Conservation (phyloP, 805 yeast genomes). For the Zygoascus tannicola region DNA sequence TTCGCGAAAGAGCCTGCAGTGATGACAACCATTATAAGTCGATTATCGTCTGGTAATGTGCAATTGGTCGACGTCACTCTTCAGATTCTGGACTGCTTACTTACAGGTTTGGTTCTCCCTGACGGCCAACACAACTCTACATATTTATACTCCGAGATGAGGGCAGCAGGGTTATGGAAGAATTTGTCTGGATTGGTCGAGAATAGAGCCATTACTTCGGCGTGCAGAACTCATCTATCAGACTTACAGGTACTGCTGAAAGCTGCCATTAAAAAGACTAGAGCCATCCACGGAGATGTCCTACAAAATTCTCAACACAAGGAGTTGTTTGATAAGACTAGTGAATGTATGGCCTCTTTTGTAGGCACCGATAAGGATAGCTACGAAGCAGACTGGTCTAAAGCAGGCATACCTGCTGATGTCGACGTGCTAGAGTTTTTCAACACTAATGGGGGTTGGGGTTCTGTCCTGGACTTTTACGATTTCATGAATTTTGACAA, state of each 20-base stretch:
- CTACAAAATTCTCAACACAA: conserved; percentile 4
- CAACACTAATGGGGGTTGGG: conserved; percentile 14
- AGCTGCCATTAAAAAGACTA: conserved; percentile 14
- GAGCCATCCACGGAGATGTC: conserved; percentile 8
- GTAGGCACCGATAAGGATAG: conserved; percentile 14
- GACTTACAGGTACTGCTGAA: conserved; percentile 20
- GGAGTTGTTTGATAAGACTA: conserved; percentile 10
- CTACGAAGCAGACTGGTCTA: conserved; percentile 13
- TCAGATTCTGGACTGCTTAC: conserved; percentile 13
- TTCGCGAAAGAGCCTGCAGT: conserved; percentile 10
- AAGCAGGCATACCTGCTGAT: conserved; percentile 15
- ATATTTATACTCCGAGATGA: conserved; percentile 14
- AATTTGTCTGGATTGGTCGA: conserved; percentile 16
- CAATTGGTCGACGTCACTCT: conserved; percentile 13
- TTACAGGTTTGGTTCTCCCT: conserved; percentile 15
- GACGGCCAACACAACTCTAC: conserved; percentile 5
- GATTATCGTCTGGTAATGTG: conserved; percentile 10
- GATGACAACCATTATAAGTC: conserved; percentile 11
- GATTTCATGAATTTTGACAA: conserved; percentile 18
- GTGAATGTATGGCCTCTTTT: conserved; percentile 9
- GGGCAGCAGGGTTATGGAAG: conserved; percentile 18
- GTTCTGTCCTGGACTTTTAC: conserved; percentile 19
- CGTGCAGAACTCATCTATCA: conserved; percentile 17
- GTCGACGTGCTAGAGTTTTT: conserved; percentile 12
- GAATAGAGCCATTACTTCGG: conserved; percentile 13